Percentiles rank a stretch among this genome's conserved stretches.
These are phyloP conservation scores for Urochloa ruziziensis DNA, from an alignment of 176 grass and related monocot species.

Conservation along the genomic window DNA sequence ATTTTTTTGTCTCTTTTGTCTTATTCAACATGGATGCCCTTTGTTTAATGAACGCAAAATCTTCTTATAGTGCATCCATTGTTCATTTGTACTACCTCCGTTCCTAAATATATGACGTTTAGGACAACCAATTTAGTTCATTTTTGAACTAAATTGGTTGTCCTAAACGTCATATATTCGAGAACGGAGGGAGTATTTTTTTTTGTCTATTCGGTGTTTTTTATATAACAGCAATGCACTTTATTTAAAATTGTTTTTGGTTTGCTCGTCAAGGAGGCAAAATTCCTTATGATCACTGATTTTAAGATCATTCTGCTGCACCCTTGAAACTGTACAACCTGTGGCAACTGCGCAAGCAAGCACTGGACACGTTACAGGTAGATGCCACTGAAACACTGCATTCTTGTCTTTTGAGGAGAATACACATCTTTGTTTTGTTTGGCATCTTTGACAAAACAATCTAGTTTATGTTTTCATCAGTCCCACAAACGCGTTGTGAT, in stretches of 20 bases:
- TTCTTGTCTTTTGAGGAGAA: neutral
- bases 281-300: slow-evolving; percentile 14
- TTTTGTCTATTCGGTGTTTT: neutral
- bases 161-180: no score
- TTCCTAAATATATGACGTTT: no score
- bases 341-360: neutral
- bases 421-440: neutral
- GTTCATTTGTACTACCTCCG: neutral
- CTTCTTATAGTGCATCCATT: neutral
- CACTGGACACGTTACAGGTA: neutral
- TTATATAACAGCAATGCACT: neutral
- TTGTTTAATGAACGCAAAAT: neutral
- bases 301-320: slow-evolving; percentile 15
- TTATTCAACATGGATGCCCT: neutral
- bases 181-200: no score
- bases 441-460: neutral
- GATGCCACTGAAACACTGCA: neutral
- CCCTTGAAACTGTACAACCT: slow-evolving; percentile 20
- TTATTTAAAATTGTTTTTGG: neutral
- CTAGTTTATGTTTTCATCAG: neutral
- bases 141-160: no score
- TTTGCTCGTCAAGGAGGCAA: neutral
- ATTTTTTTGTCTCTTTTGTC: neutral
- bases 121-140: no score
- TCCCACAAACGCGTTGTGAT: neutral